Base-by-base conservation (phyloP, 2,329 filamentous ascomycete species). In the Lachnellula willkommii region DNA sequence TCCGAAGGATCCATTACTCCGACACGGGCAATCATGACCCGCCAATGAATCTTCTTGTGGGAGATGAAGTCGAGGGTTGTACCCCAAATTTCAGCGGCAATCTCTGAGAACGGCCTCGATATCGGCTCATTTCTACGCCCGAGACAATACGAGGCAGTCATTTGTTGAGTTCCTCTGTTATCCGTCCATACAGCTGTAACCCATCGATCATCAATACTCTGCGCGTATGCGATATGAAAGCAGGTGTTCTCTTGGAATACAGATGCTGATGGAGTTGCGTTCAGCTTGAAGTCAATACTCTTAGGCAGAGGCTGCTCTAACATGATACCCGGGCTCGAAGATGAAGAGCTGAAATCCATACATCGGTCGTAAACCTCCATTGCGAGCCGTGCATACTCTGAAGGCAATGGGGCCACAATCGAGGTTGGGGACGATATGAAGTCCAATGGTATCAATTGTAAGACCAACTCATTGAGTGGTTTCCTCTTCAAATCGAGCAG, bases 121-220 rank as follows among this genome's bases (percentile, higher is more conserved):
- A 79, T 67, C 1, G 75, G 69, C 53, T 78, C 75, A 63, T 79
- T 75, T 71, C 83, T 79, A 58, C 85, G 76, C 15, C 83, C 76
- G 46, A 93, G 74, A 64, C 87, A 89, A 70, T 91, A 93, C 0
- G 88, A 87, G 0, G 84, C 81, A 15, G 81, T 88, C 62, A 85
- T 83, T 68, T 92, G 88, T 58, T 88, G 83, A 57, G 81, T 83
- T 2, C 90, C 90, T 26, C 81, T 81, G 62, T 84, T 89, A 67
- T 95, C 89, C 1, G 86, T 89, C 90, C 90, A 95, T 0, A 87
- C 87, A 5, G 84, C 87, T 12, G 85, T 87, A 39, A 94, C 74
- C 90, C 90, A 95, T 8, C 85, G 77, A 20, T 87, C 83, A 68
- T 93, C 88, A 11, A 85, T 76, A 65, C 88, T 92, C 54, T 85